These are phyloP conservation scores for Claviceps citrina DNA, from an alignment of 2,329 filamentous ascomycete genomes.

Conservation along the genomic window DNA sequence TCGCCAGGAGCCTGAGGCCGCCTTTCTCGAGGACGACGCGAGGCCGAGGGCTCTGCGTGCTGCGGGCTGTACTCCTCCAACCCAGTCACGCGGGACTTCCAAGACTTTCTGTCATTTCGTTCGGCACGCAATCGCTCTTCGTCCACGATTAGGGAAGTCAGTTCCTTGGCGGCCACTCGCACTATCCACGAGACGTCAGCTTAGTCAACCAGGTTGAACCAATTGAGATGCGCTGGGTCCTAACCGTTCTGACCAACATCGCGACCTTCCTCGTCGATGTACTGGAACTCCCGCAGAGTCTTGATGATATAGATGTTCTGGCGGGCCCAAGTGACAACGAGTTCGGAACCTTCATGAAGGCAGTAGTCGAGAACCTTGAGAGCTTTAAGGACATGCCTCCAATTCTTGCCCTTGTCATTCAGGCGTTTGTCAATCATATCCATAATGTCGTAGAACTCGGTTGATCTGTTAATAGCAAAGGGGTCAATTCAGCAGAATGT, in stretches of 20 bases:
- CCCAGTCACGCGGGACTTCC: slow-evolving; percentile 92
- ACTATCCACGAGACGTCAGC: slow-evolving; percentile 37
- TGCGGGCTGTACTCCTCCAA: slow-evolving; percentile 62
- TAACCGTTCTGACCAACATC: slow-evolving; percentile 94
- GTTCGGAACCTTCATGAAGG: slow-evolving; percentile 88
- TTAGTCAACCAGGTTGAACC: not conserved
- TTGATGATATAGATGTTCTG: slow-evolving; percentile 99
- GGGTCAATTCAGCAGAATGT: not conserved
- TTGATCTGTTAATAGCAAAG: slow-evolving; percentile 43
- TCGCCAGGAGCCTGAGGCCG: slow-evolving; percentile 46
- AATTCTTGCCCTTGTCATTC: slow-evolving; percentile 99
- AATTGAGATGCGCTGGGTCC: slow-evolving; percentile 14
- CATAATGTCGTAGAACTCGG: slow-evolving; percentile 98
- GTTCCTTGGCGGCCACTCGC: slow-evolving; percentile 86
- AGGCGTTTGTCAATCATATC: slow-evolving; percentile 98
- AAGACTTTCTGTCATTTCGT: slow-evolving; percentile 78
- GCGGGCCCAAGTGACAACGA: slow-evolving; percentile 93
- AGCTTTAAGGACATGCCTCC: slow-evolving; percentile 94
- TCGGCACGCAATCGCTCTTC: slow-evolving; percentile 85
- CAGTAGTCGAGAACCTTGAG: slow-evolving; percentile 97
- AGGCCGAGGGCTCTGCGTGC: slow-evolving; percentile 24
- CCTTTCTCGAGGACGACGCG: slow-evolving; percentile 32
- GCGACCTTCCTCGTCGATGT: slow-evolving; percentile 85
- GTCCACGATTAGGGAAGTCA: slow-evolving; percentile 81
- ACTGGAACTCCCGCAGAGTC: slow-evolving; percentile 91